phyloP scores from a whole-genome alignment of 1,139 yeast genomes.

The Nakaseomyces kungkrabaensis region DNA sequence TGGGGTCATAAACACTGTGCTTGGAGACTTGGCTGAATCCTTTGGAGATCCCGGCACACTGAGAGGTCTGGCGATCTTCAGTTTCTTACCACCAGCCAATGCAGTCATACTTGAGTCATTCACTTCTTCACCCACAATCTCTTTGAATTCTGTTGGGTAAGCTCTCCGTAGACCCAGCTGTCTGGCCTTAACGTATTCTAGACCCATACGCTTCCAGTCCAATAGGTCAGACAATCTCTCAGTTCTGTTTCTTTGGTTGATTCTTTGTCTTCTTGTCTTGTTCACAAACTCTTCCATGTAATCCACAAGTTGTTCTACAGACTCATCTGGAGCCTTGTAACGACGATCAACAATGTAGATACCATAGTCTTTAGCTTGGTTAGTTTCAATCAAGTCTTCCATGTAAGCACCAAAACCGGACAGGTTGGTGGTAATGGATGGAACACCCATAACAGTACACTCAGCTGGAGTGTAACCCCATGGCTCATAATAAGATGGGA shows the following conservation, averaged over 20 bases:
- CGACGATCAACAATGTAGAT: constrained; percentile 93
- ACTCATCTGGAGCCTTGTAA: constrained; percentile 84
- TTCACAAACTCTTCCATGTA: constrained; percentile 81
- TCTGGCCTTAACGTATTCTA: constrained; percentile 89
- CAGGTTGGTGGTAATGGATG: constrained; percentile 86
- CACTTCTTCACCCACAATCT: constrained; percentile 32
- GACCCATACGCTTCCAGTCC: constrained; percentile 97
- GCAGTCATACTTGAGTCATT: constrained; percentile 22
- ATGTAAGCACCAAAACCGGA: constrained; percentile 96
- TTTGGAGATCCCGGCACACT: constrained; percentile 94
- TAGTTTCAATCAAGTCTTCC: constrained; percentile 90
- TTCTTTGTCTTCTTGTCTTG: constrained; percentile 90
- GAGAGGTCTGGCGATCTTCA: constrained; percentile 79
- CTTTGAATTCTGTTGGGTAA: constrained; percentile 72
- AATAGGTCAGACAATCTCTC: constrained; percentile 83
- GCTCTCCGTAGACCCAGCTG: constrained; percentile 85
- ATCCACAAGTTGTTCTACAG: constrained; percentile 78
- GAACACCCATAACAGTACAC: constrained; percentile 98
- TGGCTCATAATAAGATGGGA: constrained; percentile 96
- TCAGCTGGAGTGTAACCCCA: constrained; percentile 99
- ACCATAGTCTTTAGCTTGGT: constrained; percentile 75
- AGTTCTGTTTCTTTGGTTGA: constrained; percentile 92
- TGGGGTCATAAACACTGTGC: constrained; percentile 73
- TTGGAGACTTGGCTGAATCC: constrained; percentile 32
- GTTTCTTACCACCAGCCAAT: constrained; percentile 28